Base-by-base conservation (phyloP, 106 monocot genomes). In the Iris macrosiphon region DNA sequence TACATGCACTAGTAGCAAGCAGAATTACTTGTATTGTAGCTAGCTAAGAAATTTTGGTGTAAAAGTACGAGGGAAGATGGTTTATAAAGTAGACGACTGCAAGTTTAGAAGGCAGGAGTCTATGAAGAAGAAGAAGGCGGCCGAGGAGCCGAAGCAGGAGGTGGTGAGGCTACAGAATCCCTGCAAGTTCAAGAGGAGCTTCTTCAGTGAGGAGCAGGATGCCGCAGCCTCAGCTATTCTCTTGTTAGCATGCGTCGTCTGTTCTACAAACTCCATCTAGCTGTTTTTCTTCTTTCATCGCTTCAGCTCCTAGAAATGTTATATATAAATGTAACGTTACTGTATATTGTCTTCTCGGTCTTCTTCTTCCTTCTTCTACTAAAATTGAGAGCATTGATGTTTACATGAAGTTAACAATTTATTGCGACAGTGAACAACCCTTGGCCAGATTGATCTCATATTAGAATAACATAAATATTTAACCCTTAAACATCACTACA, bases 161-260 rank as follows among this genome's bases (percentile, higher is more conserved):
- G 8, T 44, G 47, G 54, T 40, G 60, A 61, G 59, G 52, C 65
- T 76, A 28, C 59, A 53, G n/a, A 65, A 41, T 10, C 46, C 45
- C 17, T 65, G 64, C 64, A 76, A 57, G 54, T 76, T 76, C 60
- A 76, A 76, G 60, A 64, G 64, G 51, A 76, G 76, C 59, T 59
- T 40, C 31, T 70, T 60, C 31, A 53, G 53, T 46, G 59, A 70
- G 42, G 76, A 70, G 19, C 64, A 70, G 0, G 76, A 64, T 42
- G 59, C 52, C 7, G 42, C 50, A 20, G 49, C 76, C 20, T 76
- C 70, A 45, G 76, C 60, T 20, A 64, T 76, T 15, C 45, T 76
- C 15, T 65, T 76, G 23, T 22, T 76, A 17, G 76, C 76, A 25
- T 76, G 70, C 28, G 40, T 71, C 31, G 51, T 76, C 31, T 65